Evolutionary conservation across 805 yeast genomes (phyloP).

Genomic region (Candida corydali): DNA sequence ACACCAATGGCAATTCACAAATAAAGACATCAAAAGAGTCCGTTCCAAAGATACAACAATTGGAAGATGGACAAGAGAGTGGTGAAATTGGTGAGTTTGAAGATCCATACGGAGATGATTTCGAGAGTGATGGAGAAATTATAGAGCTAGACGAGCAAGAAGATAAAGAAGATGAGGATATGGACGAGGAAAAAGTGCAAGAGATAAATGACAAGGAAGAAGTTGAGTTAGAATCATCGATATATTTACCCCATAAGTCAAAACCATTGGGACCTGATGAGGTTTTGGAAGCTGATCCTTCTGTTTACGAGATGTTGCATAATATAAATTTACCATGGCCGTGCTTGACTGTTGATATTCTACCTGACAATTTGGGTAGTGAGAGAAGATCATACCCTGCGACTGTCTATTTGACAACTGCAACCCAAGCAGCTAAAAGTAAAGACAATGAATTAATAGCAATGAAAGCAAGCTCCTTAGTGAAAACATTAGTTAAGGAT

Average conservation of each 20-base stretch:
- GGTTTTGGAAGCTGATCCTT: conserved; percentile 92
- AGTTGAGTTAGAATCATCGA: conserved; percentile 34
- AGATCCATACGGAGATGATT: conserved; percentile 86
- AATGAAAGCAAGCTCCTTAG: conserved; percentile 74
- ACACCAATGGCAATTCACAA: conserved; percentile 20
- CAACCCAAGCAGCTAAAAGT: conserved; percentile 85
- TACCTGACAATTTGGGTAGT: conserved; percentile 81
- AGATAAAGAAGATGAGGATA: conserved; percentile 42
- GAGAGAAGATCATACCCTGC: conserved; percentile 92
- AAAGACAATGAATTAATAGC: conserved; percentile 87
- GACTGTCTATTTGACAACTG: conserved; percentile 78
- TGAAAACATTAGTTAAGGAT: conserved; percentile 83
- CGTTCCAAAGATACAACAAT: conserved; percentile 32
- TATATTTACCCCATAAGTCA: conserved; percentile 85
- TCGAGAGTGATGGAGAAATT: conserved; percentile 86
- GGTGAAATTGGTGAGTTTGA: conserved; percentile 80
- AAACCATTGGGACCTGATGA: conserved; percentile 94
- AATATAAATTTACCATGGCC: conserved; percentile 96
- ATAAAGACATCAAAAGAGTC: conserved; percentile 33
- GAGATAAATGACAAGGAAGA: conserved; percentile 37
- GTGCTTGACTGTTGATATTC: conserved; percentile 81
- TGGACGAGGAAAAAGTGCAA: conserved; percentile 31
- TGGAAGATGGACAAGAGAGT: conserved; percentile 29
- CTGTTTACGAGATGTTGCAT: conserved; percentile 95
- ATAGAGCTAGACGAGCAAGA: conserved; percentile 65